Evolutionary conservation across 352 stramenopile genomes (phyloP).

Genomic region (Phytophthora aleatoria): DNA sequence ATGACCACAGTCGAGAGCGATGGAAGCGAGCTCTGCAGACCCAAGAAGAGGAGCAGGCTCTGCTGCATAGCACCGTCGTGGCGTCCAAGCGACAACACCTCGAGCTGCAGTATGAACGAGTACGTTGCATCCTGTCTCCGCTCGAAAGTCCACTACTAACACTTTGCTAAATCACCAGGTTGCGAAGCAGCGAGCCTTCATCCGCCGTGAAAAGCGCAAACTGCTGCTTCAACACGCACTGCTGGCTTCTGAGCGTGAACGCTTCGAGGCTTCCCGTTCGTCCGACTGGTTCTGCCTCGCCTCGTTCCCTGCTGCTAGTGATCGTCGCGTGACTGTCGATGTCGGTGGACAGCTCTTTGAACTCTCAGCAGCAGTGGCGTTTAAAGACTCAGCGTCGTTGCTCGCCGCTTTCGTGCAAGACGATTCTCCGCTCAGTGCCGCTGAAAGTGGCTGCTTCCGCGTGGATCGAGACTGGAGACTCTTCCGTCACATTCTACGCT

Average conservation of each 20-base stretch:
- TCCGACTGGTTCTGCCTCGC: conserved; percentile 79
- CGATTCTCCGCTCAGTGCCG: conserved; percentile 59
- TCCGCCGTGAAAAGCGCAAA: conserved; percentile 80
- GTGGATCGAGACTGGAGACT: conserved; percentile 80
- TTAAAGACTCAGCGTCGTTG: conserved; percentile 63
- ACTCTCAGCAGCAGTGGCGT: conserved; percentile 50
- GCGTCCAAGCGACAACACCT: conserved; percentile 69
- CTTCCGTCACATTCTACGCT: conserved; percentile 80
- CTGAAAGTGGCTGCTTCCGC: conserved; percentile 75
- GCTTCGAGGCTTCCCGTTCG: conserved; percentile 67
- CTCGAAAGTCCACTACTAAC: neutral
- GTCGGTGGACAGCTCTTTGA: conserved; percentile 80
- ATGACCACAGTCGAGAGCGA: conserved; percentile 29
- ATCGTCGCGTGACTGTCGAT: conserved; percentile 63
- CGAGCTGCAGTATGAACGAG: conserved; percentile 62
- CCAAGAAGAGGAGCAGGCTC: conserved; percentile 67
- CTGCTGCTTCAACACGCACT: conserved; percentile 76
- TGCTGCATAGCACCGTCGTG: conserved; percentile 76
- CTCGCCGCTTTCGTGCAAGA: conserved; percentile 69
- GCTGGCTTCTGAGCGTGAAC: conserved; percentile 73
- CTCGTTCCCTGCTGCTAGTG: conserved; percentile 50
- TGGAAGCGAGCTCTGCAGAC: conserved; percentile 45
- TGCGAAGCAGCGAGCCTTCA: conserved; percentile 78
- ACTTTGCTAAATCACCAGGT: conserved; percentile 33
- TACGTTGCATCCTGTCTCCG: conserved; percentile 16